Evolutionary conservation across 2,329 filamentous ascomycete genomes (phyloP).

Genomic region (Colletotrichum sublineola): DNA sequence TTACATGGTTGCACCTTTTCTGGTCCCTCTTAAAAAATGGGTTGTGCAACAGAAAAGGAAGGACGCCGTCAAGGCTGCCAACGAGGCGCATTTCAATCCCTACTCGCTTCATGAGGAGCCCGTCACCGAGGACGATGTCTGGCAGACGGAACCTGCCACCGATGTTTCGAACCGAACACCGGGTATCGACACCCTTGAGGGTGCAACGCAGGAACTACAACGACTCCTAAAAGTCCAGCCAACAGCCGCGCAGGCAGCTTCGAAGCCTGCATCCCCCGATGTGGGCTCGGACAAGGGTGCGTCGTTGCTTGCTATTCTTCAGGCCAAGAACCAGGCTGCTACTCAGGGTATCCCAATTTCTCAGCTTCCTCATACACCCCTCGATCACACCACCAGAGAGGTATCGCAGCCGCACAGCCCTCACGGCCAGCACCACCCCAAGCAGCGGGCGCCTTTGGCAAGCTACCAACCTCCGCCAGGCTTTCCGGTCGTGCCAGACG

Average conservation of each 20-base stretch:
- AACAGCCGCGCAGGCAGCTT: conserved; percentile 63
- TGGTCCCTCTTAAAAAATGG: conserved; percentile 89
- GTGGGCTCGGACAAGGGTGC: conserved; percentile 60
- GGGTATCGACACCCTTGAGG: conserved; percentile 62
- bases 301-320: conserved; percentile 67
- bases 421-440: conserved; percentile 61
- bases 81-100: conserved; percentile 56
- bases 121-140: conserved; percentile 73
- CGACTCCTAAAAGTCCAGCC: conserved; percentile 69
- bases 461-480: conserved; percentile 49
- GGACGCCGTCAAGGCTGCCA: conserved; percentile 66
- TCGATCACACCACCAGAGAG: conserved; percentile 65
- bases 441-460: conserved; percentile 28
- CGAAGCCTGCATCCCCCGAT: conserved; percentile 49
- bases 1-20: conserved; percentile 97
- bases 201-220: conserved; percentile 65
- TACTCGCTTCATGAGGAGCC: conserved; percentile 67
- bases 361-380: conserved; percentile 62
- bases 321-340: conserved; percentile 49
- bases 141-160: conserved; percentile 54
- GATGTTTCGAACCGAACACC: conserved; percentile 51
- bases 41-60: conserved; percentile 85
- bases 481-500: conserved; percentile 46
- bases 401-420: conserved; percentile 68
- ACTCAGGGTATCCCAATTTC: conserved; percentile 40